Conservation (phyloP, 1,284 basidiomycete species). For the Mycosarcoma mackinlayi region DNA sequence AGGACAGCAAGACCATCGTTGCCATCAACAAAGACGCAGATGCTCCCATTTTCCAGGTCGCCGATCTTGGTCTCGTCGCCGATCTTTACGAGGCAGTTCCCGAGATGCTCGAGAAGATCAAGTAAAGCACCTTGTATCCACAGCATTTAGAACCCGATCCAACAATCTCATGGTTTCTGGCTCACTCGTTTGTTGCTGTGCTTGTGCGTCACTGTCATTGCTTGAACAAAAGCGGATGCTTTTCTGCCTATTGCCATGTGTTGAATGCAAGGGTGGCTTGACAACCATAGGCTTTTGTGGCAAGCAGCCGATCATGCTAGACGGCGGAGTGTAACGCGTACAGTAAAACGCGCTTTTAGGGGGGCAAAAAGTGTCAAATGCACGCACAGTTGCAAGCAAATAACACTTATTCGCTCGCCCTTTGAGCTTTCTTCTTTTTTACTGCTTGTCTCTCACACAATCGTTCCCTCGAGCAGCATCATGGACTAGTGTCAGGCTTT, state of each 20-base stretch:
- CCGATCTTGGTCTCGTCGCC: conserved; percentile 91
- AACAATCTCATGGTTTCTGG: background rate
- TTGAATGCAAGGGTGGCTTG: no score
- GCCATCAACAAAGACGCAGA: conserved; percentile 99
- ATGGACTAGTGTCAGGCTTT: background rate
- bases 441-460: background rate
- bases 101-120: conserved; percentile 61
- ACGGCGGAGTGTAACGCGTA: no score
- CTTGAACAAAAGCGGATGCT: background rate
- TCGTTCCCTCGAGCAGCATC: background rate
- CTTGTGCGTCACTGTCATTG: background rate
- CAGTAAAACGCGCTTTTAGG: no score
- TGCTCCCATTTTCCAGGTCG: conserved; percentile 98
- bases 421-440: background rate
- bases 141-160: no score
- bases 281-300: no score
- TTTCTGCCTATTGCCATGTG: no score
- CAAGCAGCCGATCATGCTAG: no score
- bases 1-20: conserved; percentile 97
- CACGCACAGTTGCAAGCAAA: no score
- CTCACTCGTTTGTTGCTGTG: background rate
- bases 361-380: no score
- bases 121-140: conserved; percentile 7
- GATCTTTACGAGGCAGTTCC: conserved; percentile 69
- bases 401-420: background rate